Evolutionary conservation across 2,329 filamentous ascomycete species (phyloP), one percentile per base, ranked within the genome.

Genomic region (Huntiella decipiens): DNA sequence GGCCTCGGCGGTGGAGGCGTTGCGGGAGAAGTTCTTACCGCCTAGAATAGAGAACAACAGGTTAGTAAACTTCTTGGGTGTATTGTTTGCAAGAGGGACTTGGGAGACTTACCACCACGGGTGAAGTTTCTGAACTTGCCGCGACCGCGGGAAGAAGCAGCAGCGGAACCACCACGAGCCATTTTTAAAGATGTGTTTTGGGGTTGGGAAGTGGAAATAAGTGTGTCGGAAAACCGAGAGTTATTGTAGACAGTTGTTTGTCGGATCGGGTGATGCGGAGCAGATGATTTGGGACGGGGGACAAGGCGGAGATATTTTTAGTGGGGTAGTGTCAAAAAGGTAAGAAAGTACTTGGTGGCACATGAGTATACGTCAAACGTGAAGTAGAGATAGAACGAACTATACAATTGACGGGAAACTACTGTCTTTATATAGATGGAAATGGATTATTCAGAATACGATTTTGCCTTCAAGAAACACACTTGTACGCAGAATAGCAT

Each of bases 91-190:
- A 28, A 28, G 22, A 28, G 22, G 22, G 42, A 43, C 42, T 19
- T 31, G 37, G 28, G 11, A 19, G 15, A 57, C 72, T 55, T 65
- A 88, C 88, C 87, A 71, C 88, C 88, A 65, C 88, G 74, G 55
- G 84, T 86, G 54, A 81, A 85, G 69, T 95, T 96, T 67, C 77
- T 82, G 63, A 88, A 94, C 66, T 96, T 96, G 64, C 87, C 85
- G 56, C 82, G 82, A 55, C 84, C 86, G 60, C 85, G 73, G 53
- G 79, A 70, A 60, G 61, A 67, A 36, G 61, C 56, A 52, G 66
- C 67, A 38, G 68, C 62, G 49, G 60, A 59, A 51, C 61, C 61
- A 44, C 41, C 28, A 37, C 44, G 48, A 58, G 66, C 60, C 71
- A 74, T 70, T 43, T 49, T 36, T 36, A 4, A 36, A 36, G 15